Evolutionary conservation across 2,329 filamentous ascomycete genomes (phyloP), one percentile per base, ranked within the genome.

Genomic region (Fusarium tanahbumbuense): DNA sequence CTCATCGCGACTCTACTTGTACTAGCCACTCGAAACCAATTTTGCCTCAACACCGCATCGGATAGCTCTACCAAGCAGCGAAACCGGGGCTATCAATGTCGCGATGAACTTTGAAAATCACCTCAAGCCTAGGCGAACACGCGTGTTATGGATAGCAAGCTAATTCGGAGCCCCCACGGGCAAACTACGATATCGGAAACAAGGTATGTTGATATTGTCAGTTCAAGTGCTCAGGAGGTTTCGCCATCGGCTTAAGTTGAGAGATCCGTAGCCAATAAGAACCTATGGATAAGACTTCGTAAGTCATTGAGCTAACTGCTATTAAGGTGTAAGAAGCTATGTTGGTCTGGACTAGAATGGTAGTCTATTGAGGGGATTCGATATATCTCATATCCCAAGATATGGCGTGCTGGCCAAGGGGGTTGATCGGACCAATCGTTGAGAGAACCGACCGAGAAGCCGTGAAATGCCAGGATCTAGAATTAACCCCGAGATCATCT

Each of bases 91-190:
- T 46, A 59, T 44, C 45, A 56, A 75, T 75, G 73, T 75, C 73
- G 73, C 59, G 66, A 75, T 75, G 72, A 30, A 40, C 55, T 52
- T 57, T 41, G 20, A 16, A 64, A 68, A 75, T 75, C 72, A 74
- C 73, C 70, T 74, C 68, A 74, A 66, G 52, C 15, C 42, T 57
- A 50, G 58, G 60, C 47, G 42, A 70, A 22, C 48, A 15, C 45
- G 55, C 45, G 7, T 44, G 53, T 47, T 28, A 12, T 54, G 23
- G 45, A 27, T 54, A 11, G 20, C 42, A 13, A 48, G 32, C 53
- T 30, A 18, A 32, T 30, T 20, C n/a, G 55, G 62, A 56, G 44
- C 49, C 64, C 32, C 52, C 16, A 44, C 27, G 23, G 11, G 16
- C 23, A 25, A 11, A 41, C 37, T 18, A 32, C 25, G 15, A 42